Evolutionary conservation across 768 basidiomycete genomes (phyloP).

Genomic region (Russula olivacea): DNA sequence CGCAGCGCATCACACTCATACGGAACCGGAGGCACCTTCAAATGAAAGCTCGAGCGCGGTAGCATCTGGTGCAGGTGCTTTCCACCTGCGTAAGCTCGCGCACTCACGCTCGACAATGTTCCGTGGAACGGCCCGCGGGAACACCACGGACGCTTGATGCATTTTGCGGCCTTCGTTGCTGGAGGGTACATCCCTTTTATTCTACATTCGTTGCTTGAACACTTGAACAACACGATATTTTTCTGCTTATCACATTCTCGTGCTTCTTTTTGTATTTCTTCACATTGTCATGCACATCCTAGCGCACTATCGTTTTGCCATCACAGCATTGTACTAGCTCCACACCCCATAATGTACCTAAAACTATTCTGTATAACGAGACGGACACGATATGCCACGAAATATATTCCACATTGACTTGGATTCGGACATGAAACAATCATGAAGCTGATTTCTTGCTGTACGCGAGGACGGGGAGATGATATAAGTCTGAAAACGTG

Average conservation of each 20-base stretch:
- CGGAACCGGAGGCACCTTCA: conserved; percentile 15
- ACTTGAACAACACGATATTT: conserved; percentile 6
- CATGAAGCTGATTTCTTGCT: background rate
- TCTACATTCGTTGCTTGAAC: conserved; percentile 20
- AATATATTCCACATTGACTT: conserved; percentile 1
- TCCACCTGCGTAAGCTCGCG: conserved; percentile 37
- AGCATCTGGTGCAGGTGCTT: conserved; percentile 29
- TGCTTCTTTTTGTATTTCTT: conserved; percentile 5
- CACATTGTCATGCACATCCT: conserved; percentile 22
- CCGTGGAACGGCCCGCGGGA: conserved; percentile 27
- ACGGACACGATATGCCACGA: conserved; percentile 13
- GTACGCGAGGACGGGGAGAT: background rate
- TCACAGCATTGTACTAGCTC: conserved; percentile 16
- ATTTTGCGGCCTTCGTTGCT: conserved; percentile 11
- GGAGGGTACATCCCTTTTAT: conserved; percentile 16
- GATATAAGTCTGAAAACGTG: background rate
- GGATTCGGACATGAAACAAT: background rate
- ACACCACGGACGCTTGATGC: background rate
- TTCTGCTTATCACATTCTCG: conserved; percentile 13
- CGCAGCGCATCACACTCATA: conserved; percentile 20
- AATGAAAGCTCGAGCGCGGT: conserved; percentile 30
- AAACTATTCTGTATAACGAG: conserved; percentile 13
- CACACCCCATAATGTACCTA: background rate
- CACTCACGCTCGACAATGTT: conserved; percentile 43
- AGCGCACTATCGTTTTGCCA: conserved; percentile 21